These are phyloP conservation scores for Macrophomina tecta DNA, from an alignment of 2,329 filamentous ascomycete species.

Conservation along the genomic window DNA sequence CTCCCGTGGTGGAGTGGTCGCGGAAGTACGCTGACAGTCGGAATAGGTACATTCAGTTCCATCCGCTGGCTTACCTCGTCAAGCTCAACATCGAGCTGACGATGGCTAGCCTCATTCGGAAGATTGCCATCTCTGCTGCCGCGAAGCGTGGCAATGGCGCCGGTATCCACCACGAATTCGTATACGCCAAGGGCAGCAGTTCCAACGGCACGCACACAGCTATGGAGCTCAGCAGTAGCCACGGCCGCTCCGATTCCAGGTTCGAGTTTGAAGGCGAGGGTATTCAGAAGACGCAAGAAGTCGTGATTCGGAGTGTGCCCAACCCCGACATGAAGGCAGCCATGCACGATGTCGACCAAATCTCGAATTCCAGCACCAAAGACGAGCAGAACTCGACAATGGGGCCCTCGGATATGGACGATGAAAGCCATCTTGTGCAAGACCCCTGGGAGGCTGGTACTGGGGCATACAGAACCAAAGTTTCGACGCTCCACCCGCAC, in stretches of 20 bases:
- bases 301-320: constrained; percentile 2
- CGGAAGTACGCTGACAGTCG: neutral
- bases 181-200: constrained; percentile 12
- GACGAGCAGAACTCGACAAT: constrained; percentile 9
- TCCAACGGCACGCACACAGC: constrained; percentile 6
- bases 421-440: constrained; percentile 13
- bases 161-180: constrained; percentile 12
- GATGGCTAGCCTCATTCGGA: constrained; percentile 58
- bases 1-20: neutral
- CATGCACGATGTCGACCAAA: constrained; percentile 3
- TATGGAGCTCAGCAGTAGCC: constrained; percentile 17
- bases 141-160: constrained; percentile 15
- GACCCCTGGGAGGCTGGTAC: neutral
- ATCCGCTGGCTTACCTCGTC: constrained; percentile 56
- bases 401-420: constrained; percentile 8
- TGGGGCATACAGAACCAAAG: neutral
- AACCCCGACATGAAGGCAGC: constrained; percentile 20
- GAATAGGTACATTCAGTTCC: constrained; percentile 55
- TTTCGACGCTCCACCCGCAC: neutral
- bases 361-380: constrained; percentile 24
- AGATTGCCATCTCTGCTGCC: constrained; percentile 30
- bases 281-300: constrained; percentile 25
- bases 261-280: constrained; percentile 21
- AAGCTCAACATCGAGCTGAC: constrained; percentile 61
- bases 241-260: constrained; percentile 13